Conservation (phyloP, 1,284 basidiomycete species). For the Omphalotus olearius region DNA sequence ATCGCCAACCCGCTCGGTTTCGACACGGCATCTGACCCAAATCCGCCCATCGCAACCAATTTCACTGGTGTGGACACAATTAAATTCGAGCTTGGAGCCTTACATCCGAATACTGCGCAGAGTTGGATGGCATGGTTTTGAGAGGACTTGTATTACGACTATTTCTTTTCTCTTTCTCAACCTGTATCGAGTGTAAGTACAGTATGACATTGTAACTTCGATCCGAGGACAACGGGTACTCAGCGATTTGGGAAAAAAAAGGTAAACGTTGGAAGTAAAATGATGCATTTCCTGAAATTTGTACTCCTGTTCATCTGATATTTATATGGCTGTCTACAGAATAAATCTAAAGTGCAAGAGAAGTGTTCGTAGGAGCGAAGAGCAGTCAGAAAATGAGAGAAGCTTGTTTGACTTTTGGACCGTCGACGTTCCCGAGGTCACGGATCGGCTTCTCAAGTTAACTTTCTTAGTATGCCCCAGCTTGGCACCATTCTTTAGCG, state of each 20-base stretch:
- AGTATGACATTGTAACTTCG: too few species aligned
- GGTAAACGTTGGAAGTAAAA: too few species aligned
- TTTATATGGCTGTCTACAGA: background rate
- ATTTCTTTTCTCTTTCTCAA: background rate
- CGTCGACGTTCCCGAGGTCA: constrained; percentile 7
- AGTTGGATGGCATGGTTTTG: constrained; percentile 45
- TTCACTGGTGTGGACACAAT: constrained; percentile 31
- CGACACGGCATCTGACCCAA: constrained; percentile 2
- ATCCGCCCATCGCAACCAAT: background rate
- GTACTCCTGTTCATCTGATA: too few species aligned
- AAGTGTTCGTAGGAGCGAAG: background rate
- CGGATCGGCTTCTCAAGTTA: constrained; percentile 14
- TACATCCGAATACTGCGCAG: constrained; percentile 35
- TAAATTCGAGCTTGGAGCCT: constrained; percentile 41
- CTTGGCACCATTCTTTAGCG: constrained; percentile 13
- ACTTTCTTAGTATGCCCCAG: constrained; percentile 10
- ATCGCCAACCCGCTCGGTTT: constrained; percentile 13
- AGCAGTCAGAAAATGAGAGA: background rate
- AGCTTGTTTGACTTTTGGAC: constrained; percentile 12
- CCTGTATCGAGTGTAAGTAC: too few species aligned
- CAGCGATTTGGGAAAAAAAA: too few species aligned
- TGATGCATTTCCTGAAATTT: too few species aligned
- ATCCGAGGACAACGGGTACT: too few species aligned
- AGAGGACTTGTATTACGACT: background rate
- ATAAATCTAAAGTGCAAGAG: background rate